Conservation (phyloP, 73 alveolate genomes). For the Tetrahymena elliotti region DNA sequence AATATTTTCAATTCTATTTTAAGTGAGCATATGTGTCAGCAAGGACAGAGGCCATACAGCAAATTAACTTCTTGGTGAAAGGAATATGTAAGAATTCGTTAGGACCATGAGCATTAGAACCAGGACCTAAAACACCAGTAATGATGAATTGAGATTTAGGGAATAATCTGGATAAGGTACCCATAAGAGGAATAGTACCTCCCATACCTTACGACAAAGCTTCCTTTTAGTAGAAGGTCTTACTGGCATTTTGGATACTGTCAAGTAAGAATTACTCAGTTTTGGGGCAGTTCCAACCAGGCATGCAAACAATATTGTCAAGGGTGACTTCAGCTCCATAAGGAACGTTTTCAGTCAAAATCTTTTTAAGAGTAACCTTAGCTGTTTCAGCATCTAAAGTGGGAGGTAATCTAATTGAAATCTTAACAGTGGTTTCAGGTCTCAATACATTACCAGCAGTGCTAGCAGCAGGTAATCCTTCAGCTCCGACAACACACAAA, state of each 20-base stretch:
- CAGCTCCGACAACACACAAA: conserved; percentile 73
- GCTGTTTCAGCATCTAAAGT: conserved; percentile 68
- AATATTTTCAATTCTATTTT: background rate
- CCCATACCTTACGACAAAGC: conserved; percentile 41
- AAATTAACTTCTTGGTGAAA: conserved; percentile 57
- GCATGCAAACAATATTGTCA: conserved; percentile 39
- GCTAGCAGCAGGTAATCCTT: conserved; percentile 76
- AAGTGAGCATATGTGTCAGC: conserved; percentile 4
- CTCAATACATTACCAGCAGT: conserved; percentile 88
- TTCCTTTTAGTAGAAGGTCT: conserved; percentile 18
- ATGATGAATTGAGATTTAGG: conserved; percentile 86
- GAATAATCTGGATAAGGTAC: conserved; percentile 34
- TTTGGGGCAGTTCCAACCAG: conserved; percentile 57
- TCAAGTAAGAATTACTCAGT: background rate
- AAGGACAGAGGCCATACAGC: conserved; percentile 30
- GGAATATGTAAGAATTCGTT: conserved; percentile 74
- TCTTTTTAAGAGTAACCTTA: conserved; percentile 42
- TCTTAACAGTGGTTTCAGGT: conserved; percentile 64
- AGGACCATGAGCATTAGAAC: conserved; percentile 84
- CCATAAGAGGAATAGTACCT: conserved; percentile 50
- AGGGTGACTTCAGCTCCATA: conserved; percentile 68
- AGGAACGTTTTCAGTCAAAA: conserved; percentile 74
- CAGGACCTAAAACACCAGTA: conserved; percentile 90
- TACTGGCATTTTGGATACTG: conserved; percentile 10
- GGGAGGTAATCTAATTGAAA: conserved; percentile 89